These are phyloP conservation scores for Scopulariopsis brevicaulis DNA, from an alignment of 2,329 filamentous ascomycete species.

Conservation along the genomic window DNA sequence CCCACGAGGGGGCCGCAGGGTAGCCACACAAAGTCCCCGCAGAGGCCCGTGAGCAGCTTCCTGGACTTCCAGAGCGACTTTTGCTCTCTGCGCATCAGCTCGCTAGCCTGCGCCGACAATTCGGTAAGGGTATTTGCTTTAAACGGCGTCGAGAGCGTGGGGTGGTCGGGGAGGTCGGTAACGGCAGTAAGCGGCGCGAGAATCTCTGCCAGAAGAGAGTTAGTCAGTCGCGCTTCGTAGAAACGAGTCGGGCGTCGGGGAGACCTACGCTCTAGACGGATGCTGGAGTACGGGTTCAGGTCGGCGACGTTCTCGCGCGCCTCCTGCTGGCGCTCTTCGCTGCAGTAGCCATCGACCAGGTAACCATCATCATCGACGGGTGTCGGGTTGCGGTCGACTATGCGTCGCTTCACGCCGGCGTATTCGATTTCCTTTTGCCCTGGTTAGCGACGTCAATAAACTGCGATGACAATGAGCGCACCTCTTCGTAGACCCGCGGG, in stretches of 20 bases:
- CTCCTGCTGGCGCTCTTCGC: constrained; percentile 49
- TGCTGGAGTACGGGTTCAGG: constrained; percentile 62
- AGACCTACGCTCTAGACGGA: constrained; percentile 57
- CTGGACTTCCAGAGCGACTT: constrained; percentile 63
- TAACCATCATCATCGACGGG: constrained; percentile 70
- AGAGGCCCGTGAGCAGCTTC: constrained; percentile 58
- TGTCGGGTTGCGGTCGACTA: constrained; percentile 63
- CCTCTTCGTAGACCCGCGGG: constrained; percentile 61
- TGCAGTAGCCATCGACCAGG: constrained; percentile 61
- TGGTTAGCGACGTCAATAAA: constrained; percentile 11
- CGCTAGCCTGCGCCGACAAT: constrained; percentile 56
- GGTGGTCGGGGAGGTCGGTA: constrained; percentile 63
- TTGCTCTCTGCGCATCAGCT: constrained; percentile 66
- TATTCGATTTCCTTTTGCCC: constrained; percentile 54
- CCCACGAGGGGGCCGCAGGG: constrained; percentile 48
- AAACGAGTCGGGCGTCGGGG: not conserved
- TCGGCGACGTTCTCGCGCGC: constrained; percentile 53
- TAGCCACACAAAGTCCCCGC: constrained; percentile 63
- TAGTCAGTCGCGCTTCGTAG: constrained; percentile 6
- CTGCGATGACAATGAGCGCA: constrained; percentile 19
- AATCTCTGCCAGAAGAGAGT: constrained; percentile 40
- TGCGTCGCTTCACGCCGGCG: constrained; percentile 59
- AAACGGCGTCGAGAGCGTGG: constrained; percentile 64
- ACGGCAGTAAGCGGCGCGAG: constrained; percentile 66
- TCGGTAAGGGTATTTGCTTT: constrained; percentile 62